phyloP scores from a whole-genome alignment of 371 early-diverging fungal genomes.

The Mucor piriformis region DNA sequence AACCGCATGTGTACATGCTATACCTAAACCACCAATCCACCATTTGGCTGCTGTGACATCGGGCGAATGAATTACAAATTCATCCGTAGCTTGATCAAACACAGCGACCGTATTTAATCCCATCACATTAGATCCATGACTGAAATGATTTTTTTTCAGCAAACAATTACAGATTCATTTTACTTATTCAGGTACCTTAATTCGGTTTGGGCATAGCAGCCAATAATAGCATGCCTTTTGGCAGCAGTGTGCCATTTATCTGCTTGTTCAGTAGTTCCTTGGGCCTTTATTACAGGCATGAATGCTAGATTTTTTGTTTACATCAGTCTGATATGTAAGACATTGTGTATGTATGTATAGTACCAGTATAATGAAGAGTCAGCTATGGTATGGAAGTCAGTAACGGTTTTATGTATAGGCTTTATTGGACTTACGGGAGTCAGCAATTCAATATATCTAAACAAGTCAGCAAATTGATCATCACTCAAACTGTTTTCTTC shows the following conservation, averaged over 20 bases:
- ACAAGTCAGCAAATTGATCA: conserved; percentile 33
- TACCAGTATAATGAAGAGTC: conserved; percentile 54
- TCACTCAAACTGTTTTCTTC: conserved; percentile 42
- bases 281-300: conserved; percentile 72
- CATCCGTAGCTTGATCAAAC: conserved; percentile 71
- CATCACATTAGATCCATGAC: conserved; percentile 78
- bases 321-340: neutral
- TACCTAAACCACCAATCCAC: conserved; percentile 88
- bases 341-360: neutral
- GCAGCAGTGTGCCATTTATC: conserved; percentile 70
- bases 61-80: conserved; percentile 85
- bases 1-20: conserved; percentile 73
- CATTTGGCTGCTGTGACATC: conserved; percentile 81
- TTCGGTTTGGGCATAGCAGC: conserved; percentile 89
- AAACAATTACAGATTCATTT: too few species aligned
- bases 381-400: conserved; percentile 39
- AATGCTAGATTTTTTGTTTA: conserved; percentile 47
- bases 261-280: conserved; percentile 74
- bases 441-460: conserved; percentile 37
- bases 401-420: too few species aligned
- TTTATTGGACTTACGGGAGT: conserved; percentile 56
- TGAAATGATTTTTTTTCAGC: too few species aligned
- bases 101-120: conserved; percentile 87
- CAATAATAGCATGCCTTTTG: conserved; percentile 74
- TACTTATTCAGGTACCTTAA: too few species aligned